Conservation (phyloP, 2,329 filamentous ascomycete species). For the Colletotrichum camelliae region DNA sequence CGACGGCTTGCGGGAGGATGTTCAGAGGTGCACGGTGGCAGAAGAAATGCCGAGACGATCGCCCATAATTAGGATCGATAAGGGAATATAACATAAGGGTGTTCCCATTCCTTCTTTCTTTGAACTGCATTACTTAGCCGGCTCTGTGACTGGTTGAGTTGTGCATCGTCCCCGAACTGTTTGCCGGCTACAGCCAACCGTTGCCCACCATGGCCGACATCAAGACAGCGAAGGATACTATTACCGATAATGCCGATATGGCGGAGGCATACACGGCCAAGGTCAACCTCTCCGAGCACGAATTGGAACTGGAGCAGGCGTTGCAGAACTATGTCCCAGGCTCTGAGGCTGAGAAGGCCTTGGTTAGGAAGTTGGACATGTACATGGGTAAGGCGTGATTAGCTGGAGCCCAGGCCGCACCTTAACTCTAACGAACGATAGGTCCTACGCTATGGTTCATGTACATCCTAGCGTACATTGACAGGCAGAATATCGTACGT, state of each 20-base stretch:
- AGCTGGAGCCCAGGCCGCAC: too few species aligned
- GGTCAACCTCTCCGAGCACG: neutral
- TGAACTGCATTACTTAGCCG: neutral
- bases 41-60: neutral
- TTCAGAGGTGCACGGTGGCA: neutral
- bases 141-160: neutral
- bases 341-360: constrained; percentile 20
- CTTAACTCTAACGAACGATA: neutral
- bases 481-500: constrained; percentile 23
- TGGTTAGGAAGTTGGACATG: constrained; percentile 33
- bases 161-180: neutral
- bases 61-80: neutral
- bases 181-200: neutral
- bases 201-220: neutral
- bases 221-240: neutral
- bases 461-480: constrained; percentile 34
- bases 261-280: constrained; percentile 1
- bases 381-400: constrained; percentile 22
- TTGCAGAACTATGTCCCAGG: constrained; percentile 13
- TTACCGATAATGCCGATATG: neutral
- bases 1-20: neutral
- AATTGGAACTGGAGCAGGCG: neutral
- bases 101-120: neutral
- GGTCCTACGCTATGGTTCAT: constrained; percentile 34
- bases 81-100: neutral